Conservation (phyloP, 139 green algal species). For the Penium margaritaceum region DNA sequence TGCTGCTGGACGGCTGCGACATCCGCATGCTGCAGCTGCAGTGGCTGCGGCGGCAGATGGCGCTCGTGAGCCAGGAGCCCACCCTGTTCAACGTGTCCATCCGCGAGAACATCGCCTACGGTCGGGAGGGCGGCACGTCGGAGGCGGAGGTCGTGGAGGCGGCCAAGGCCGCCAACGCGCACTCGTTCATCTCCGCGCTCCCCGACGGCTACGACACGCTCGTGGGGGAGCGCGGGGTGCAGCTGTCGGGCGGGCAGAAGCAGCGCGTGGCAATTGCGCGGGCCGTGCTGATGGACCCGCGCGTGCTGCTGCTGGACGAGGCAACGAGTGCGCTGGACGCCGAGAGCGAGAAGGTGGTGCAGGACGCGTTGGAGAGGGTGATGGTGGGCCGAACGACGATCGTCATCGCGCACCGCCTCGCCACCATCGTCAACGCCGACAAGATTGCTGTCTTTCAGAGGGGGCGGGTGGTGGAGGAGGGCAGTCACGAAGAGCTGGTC, state of each 20-base stretch:
- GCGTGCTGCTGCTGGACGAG: constrained; percentile 81
- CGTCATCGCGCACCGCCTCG: constrained; percentile 45
- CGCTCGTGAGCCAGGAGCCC: constrained; percentile 68
- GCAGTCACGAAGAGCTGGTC: constrained; percentile 27
- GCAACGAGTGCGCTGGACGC: constrained; percentile 81
- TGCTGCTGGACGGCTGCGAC: constrained; percentile 75
- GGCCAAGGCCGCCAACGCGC: constrained; percentile 60
- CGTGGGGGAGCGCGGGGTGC: constrained; percentile 39
- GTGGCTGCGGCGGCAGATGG: constrained; percentile 70
- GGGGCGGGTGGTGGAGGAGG: constrained; percentile 38
- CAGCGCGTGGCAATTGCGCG: constrained; percentile 87
- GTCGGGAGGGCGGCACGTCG: background rate
- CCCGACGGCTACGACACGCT: constrained; percentile 51
- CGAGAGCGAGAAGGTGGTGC: constrained; percentile 56
- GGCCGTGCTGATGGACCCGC: constrained; percentile 69
- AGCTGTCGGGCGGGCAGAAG: constrained; percentile 77
- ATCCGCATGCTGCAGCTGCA: constrained; percentile 64
- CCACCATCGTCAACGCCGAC: constrained; percentile 41
- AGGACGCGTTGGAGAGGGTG: constrained; percentile 36
- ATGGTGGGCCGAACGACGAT: constrained; percentile 41
- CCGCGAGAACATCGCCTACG: constrained; percentile 79
- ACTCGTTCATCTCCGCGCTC: constrained; percentile 66
- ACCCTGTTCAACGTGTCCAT: constrained; percentile 66
- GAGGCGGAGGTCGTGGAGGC: constrained; percentile 42
- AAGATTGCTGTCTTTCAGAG: constrained; percentile 44